Percentiles rank a stretch among this genome's conserved stretches.
These are phyloP conservation scores for Fusarium sp. DNA, from an alignment of 2,329 filamentous ascomycete genomes.

Conservation along the genomic window DNA sequence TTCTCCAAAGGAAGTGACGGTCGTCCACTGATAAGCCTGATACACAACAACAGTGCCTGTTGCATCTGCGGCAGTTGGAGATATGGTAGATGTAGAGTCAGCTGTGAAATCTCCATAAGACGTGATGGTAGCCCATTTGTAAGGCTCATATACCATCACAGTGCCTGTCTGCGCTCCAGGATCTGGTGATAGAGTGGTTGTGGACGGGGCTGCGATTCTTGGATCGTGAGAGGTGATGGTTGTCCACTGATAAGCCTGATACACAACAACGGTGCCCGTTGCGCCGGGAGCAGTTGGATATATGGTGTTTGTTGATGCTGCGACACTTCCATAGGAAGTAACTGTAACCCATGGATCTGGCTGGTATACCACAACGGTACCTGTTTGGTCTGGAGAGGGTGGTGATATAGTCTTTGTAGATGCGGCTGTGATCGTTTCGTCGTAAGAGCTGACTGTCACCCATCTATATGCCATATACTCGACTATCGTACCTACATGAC, in stretches of 20 bases:
- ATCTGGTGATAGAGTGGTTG: background rate
- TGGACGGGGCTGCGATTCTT: background rate
- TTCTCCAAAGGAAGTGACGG: background rate
- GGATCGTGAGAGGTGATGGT: background rate
- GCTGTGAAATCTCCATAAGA: background rate
- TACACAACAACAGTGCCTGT: background rate
- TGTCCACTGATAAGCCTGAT: background rate
- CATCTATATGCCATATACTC: background rate
- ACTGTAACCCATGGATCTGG: background rate
- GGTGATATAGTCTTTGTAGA: background rate
- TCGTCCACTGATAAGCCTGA: background rate
- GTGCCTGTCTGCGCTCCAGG: background rate
- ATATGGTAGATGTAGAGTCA: background rate
- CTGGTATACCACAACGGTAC: background rate
- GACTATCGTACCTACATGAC: background rate
- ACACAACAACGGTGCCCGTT: background rate
- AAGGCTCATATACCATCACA: background rate
- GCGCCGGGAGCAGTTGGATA: background rate
- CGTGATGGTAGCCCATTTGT: background rate
- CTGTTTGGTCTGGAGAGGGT: background rate
- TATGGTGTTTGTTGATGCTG: accelerated
- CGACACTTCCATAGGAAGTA: background rate
- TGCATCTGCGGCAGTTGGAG: background rate
- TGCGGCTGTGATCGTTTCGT: background rate
- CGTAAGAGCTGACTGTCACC: background rate